Percentiles rank a stretch among this genome's conserved stretches.
Evolutionary conservation across 23 red algal species (phyloP).

Genomic region (Gracilariopsis chorda): DNA sequence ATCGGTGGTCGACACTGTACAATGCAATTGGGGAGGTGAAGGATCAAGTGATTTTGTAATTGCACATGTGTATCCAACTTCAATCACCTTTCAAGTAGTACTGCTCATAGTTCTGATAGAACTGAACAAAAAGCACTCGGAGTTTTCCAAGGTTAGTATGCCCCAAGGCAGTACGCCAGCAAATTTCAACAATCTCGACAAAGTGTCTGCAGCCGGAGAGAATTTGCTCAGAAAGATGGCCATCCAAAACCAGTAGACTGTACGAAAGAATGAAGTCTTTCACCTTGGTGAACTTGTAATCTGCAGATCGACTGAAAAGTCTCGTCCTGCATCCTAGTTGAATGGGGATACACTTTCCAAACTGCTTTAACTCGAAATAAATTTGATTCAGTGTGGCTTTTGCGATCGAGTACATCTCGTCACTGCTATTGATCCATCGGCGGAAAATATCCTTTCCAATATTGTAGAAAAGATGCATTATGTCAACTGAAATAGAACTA

Average conservation of each 20-base stretch:
- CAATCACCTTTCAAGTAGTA: background rate
- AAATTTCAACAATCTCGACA: background rate
- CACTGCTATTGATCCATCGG: background rate
- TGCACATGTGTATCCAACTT: background rate
- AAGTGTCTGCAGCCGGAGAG: background rate
- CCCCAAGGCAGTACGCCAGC: background rate
- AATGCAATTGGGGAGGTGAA: background rate
- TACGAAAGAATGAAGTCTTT: background rate
- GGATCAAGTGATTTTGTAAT: background rate
- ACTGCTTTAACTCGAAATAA: background rate
- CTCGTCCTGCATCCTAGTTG: background rate
- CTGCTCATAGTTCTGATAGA: background rate
- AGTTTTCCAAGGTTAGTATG: background rate
- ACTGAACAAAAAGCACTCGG: background rate
- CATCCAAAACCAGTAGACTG: background rate
- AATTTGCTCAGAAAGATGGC: background rate
- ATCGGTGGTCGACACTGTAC: background rate
- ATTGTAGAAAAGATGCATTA: constrained; percentile 20
- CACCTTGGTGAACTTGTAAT: background rate
- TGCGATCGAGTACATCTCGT: background rate
- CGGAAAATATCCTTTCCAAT: constrained; percentile 9
- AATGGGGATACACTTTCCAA: background rate
- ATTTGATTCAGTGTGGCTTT: background rate
- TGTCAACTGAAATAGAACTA: background rate
- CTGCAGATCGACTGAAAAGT: background rate